These are phyloP conservation scores for Oxyria digyna DNA, from an alignment of 148 eudicot genomes.

Conservation along the genomic window DNA sequence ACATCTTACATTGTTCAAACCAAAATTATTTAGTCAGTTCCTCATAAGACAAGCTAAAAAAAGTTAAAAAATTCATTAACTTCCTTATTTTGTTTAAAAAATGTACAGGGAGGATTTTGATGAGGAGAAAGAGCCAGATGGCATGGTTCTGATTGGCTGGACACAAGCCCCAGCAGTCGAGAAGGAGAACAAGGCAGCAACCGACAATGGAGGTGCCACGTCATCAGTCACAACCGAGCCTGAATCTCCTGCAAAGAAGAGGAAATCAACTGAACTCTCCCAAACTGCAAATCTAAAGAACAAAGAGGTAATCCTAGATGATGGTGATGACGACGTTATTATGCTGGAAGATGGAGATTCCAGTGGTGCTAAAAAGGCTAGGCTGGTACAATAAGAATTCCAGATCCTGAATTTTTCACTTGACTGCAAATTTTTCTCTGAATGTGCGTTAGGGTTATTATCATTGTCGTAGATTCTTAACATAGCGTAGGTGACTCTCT, in stretches of 20 bases:
- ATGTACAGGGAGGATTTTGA: slow-evolving; percentile 80
- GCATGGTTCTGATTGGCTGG: slow-evolving; percentile 93
- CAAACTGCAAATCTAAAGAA: slow-evolving; percentile 19
- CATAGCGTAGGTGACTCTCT: neutral
- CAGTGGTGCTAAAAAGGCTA: slow-evolving; percentile 35
- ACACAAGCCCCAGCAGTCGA: slow-evolving; percentile 33
- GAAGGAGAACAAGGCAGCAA: slow-evolving; percentile 26
- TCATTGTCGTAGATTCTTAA: neutral
- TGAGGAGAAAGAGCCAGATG: slow-evolving; percentile 95
- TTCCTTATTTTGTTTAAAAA: neutral
- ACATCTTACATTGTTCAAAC: neutral
- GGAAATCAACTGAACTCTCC: slow-evolving; percentile 45
- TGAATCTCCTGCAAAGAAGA: slow-evolving; percentile 46
- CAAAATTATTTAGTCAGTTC: neutral
- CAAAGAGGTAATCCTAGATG: slow-evolving; percentile 31
- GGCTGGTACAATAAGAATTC: slow-evolving; percentile 19
- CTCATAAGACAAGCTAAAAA: neutral
- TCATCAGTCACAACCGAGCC: slow-evolving; percentile 22
- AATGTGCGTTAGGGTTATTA: neutral
- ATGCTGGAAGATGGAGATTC: slow-evolving; percentile 40
- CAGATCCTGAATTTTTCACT: neutral
- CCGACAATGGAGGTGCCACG: slow-evolving; percentile 48
- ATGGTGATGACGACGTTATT: slow-evolving; percentile 36
- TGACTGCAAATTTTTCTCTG: neutral
- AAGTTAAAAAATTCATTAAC: too few species aligned